Evolutionary conservation across 345 rosid genomes (phyloP).

Genomic region (Acer saccharum): DNA sequence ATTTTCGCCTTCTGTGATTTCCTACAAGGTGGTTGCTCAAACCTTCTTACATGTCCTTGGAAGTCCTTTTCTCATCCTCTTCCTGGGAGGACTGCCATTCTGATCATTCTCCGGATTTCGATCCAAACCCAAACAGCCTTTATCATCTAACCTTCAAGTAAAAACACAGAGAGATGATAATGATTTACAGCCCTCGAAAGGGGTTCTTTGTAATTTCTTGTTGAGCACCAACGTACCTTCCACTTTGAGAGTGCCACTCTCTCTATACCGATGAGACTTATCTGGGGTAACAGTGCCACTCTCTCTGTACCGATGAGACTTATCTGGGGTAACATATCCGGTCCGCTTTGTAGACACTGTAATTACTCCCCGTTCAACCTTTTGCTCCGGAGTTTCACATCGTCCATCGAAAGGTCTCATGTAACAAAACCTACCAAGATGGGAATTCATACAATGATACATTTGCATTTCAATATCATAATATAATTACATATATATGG

Average conservation of each 20-base stretch:
- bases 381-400: conserved; percentile 35
- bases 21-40: background rate
- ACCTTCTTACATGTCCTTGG: conserved; percentile 27
- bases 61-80: conserved; percentile 29
- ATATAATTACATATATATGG: background rate
- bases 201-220: background rate
- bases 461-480: background rate
- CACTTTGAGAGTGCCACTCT: background rate
- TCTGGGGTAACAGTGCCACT: background rate
- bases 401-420: conserved; percentile 33
- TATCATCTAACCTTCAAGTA: background rate
- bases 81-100: background rate
- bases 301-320: background rate
- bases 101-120: background rate
- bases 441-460: background rate
- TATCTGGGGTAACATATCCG: conserved; percentile 12
- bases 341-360: conserved; percentile 33
- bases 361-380: conserved; percentile 23
- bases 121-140: background rate
- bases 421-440: conserved; percentile 34
- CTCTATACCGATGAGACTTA: background rate
- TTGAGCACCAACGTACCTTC: conserved; percentile 18
- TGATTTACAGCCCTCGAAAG: background rate
- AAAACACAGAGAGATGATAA: background rate
- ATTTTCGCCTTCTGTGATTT: background rate